Percentiles rank a stretch among this genome's conserved stretches.
Evolutionary conservation across 345 rosid genomes (phyloP).

Genomic region (Syzygium grande): DNA sequence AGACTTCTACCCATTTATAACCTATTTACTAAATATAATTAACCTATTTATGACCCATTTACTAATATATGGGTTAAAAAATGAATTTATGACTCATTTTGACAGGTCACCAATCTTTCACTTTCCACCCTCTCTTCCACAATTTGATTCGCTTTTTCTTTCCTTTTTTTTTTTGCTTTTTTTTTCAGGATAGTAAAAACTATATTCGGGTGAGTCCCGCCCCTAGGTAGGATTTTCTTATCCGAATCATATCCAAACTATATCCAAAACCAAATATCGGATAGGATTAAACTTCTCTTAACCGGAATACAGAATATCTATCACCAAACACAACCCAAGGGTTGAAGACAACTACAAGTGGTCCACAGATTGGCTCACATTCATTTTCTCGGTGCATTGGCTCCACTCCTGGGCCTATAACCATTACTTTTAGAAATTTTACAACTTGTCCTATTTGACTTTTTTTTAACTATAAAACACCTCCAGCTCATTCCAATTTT

Average conservation of each 20-base stretch:
- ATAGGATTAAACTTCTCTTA: not conserved
- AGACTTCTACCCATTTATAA: too few relatives aligned
- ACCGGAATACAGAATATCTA: not conserved
- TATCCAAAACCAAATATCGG: not conserved
- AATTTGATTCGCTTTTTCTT: too few relatives aligned
- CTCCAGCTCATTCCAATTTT: not conserved
- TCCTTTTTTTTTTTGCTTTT: not conserved
- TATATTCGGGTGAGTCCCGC: not conserved
- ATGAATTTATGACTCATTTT: too few relatives aligned
- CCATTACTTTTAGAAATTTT: not conserved
- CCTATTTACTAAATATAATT: too few relatives aligned
- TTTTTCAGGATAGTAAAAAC: not conserved
- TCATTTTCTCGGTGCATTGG: not conserved
- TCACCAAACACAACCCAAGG: not conserved
- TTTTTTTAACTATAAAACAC: not conserved
- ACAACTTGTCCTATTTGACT: rapidly evolving
- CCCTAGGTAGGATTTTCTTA: not conserved
- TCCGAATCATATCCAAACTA: not conserved
- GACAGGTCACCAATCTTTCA: not conserved
- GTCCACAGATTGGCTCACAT: not conserved
- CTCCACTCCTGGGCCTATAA: not conserved
- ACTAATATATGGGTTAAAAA: too few relatives aligned
- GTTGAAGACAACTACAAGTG: not conserved
- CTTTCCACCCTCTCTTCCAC: not conserved
- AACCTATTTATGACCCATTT: too few relatives aligned